Conservation (phyloP, 805 yeast genomes). For the Ogataea pignaliae region DNA sequence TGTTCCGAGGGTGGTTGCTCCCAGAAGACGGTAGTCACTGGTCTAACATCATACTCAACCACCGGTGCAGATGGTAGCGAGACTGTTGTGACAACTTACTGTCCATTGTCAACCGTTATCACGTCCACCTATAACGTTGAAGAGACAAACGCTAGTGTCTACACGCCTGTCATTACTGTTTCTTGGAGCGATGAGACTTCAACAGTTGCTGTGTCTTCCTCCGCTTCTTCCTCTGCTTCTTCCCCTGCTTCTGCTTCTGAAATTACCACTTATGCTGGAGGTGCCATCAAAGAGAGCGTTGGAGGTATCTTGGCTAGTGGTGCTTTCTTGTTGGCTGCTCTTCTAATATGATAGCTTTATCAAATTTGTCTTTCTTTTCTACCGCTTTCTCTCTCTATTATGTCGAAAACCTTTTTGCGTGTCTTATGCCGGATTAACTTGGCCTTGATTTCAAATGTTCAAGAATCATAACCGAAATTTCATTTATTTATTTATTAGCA, state of each 20-base stretch:
- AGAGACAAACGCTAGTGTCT: slow-evolving; percentile 1
- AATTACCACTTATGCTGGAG: not conserved
- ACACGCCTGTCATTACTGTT: slow-evolving; percentile 4
- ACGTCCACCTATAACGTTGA: slow-evolving; percentile 8
- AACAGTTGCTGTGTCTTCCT: slow-evolving; percentile 4
- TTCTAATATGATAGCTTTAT: slow-evolving; percentile 1
- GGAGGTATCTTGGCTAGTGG: slow-evolving; percentile 9
- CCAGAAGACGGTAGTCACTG: slow-evolving; percentile 8
- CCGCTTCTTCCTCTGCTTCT: slow-evolving; percentile 10
- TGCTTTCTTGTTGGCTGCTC: slow-evolving; percentile 7
- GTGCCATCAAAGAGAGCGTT: slow-evolving; percentile 2
- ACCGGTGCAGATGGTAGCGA: slow-evolving; percentile 28
- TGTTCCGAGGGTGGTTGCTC: slow-evolving; percentile 12
- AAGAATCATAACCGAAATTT: no score
- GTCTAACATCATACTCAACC: slow-evolving; percentile 17
- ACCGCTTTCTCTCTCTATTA: not conserved
- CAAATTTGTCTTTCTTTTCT: not conserved
- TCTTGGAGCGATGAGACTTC: slow-evolving; percentile 2
- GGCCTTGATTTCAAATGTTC: no score
- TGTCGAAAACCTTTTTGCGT: not conserved
- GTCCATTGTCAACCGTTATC: slow-evolving; percentile 22
- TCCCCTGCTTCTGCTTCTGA: slow-evolving; percentile 12
- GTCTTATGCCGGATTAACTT: no score
- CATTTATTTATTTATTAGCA: no score
- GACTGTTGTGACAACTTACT: slow-evolving; percentile 34